Evolutionary conservation across 148 eudicot genomes (phyloP), one percentile per base, ranked within the genome.

Genomic region (Cornus controversa): DNA sequence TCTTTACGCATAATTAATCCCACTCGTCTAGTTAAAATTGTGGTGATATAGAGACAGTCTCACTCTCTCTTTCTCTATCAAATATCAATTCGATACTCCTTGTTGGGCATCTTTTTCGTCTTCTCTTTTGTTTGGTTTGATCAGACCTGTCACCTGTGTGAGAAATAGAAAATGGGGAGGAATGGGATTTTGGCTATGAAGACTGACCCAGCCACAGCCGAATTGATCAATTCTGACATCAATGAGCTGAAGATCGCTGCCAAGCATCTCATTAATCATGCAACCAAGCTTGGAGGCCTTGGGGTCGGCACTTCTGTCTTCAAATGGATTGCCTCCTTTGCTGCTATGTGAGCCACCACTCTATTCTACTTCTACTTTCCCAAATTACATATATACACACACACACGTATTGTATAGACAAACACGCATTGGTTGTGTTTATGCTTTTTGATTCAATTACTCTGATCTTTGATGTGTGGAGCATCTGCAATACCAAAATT

Each of bases 241-340:
- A 76, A 80, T 28, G 93, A 93, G 63, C 87, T 94, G 16, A 90
- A 84, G 69, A 37, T 81, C 4, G 91, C 89, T 1, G 80, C 88
- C 28, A 77, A 73, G 75, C 81, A 83, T 20, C 80, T 91, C 24
- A 71, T 92, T 14, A 62, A 28, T 66, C 87, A 92, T 50, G 89
- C 89, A 66, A 62, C 77, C 66, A 85, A 67, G 81, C 84, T 89
- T n/a, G 87, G 89, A 9, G 83, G 85, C 10, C 45, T 81, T 1
- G 96, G 90, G 2, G 85, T 94, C 36, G 92, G 91, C 66, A 87
- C 91, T 75, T 84, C 88, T 72, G 85, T 95, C 70, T 82, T 93
- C 83, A 84, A 80, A 82, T 93, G 97, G 96, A 82, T 95, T 25
- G 94, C 97, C 57, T 91, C 94, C 50, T 75, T 95, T 37, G 89